phyloP scores from a whole-genome alignment of 192 early-diverging fungal genomes.

The Coemansia sp. region DNA sequence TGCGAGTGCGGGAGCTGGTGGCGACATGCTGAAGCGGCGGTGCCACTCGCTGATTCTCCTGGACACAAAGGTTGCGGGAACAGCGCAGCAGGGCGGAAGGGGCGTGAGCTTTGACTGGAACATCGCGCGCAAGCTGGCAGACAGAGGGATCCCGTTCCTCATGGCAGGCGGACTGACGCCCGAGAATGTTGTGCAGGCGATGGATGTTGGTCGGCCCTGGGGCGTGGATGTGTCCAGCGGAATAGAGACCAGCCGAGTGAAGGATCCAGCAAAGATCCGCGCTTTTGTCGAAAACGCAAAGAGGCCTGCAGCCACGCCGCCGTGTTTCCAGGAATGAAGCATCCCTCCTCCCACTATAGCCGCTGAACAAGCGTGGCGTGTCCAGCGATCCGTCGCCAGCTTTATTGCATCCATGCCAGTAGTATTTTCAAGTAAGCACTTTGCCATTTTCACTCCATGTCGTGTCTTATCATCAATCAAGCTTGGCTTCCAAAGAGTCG shows the following conservation, averaged over 20 bases:
- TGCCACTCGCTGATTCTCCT: slow-evolving; percentile 51
- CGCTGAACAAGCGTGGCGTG: no score
- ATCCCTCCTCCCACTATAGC: no score
- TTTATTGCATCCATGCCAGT: no score
- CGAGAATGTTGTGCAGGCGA: slow-evolving; percentile 78
- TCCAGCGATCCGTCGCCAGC: no score
- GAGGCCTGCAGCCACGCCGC: neutral
- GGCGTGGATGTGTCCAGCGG: slow-evolving; percentile 94
- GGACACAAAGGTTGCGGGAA: slow-evolving; percentile 64
- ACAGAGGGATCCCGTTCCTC: slow-evolving; percentile 69
- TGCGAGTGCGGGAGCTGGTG: neutral
- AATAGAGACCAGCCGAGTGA: slow-evolving; percentile 79
- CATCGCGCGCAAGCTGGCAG: slow-evolving; percentile 62
- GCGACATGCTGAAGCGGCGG: slow-evolving; percentile 16
- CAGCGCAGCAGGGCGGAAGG: slow-evolving; percentile 70
- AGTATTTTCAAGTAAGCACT: no score
- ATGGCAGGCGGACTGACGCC: slow-evolving; percentile 89
- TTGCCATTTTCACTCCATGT: no score
- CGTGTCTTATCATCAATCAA: no score
- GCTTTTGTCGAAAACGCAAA: slow-evolving; percentile 66
- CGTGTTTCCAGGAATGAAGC: no score
- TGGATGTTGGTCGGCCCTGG: slow-evolving; percentile 70
- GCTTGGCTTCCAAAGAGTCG: no score
- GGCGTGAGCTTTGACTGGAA: slow-evolving; percentile 88
- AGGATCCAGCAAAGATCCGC: slow-evolving; percentile 77